Conservation (phyloP, 331 rosid species). For the Quercus phellos region DNA sequence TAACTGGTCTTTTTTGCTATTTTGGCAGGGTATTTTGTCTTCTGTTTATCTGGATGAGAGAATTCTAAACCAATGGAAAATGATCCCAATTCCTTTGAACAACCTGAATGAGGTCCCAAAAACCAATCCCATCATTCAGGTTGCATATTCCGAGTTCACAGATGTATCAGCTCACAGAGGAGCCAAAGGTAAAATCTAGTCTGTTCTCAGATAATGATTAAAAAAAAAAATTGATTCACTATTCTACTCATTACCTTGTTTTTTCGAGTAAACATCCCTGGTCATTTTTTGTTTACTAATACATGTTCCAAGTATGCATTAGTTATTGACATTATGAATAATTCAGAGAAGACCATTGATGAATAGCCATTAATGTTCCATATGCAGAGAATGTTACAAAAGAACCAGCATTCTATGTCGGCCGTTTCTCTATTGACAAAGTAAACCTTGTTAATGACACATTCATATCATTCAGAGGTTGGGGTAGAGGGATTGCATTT, state of each 20-base stretch:
- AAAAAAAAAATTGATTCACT: slow-evolving; percentile 7
- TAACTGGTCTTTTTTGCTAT: slow-evolving; percentile 24
- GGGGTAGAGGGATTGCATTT: slow-evolving; percentile 84
- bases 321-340: slow-evolving; percentile 4
- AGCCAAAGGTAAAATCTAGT: slow-evolving; percentile 43
- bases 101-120: slow-evolving; percentile 60
- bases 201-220: slow-evolving; percentile 16
- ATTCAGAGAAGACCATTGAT: slow-evolving; percentile 5
- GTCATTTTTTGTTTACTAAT: neutral
- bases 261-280: neutral
- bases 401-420: slow-evolving; percentile 72
- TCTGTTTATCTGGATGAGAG: slow-evolving; percentile 62
- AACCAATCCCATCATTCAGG: slow-evolving; percentile 35
- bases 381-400: slow-evolving; percentile 49
- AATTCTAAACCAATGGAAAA: slow-evolving; percentile 58
- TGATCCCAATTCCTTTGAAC: slow-evolving; percentile 57
- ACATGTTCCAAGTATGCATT: slow-evolving; percentile 7
- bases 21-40: slow-evolving; percentile 78
- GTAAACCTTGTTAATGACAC: slow-evolving; percentile 58
- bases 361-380: neutral
- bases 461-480: slow-evolving; percentile 60
- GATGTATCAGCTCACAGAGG: slow-evolving; percentile 30
- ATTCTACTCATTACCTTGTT: slow-evolving; percentile 3
- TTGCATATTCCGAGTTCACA: slow-evolving; percentile 32
- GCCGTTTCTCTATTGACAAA: slow-evolving; percentile 56